Conservation (phyloP, 1,139 yeast genomes). For the Nakaseomyces kungkrabaensis region DNA sequence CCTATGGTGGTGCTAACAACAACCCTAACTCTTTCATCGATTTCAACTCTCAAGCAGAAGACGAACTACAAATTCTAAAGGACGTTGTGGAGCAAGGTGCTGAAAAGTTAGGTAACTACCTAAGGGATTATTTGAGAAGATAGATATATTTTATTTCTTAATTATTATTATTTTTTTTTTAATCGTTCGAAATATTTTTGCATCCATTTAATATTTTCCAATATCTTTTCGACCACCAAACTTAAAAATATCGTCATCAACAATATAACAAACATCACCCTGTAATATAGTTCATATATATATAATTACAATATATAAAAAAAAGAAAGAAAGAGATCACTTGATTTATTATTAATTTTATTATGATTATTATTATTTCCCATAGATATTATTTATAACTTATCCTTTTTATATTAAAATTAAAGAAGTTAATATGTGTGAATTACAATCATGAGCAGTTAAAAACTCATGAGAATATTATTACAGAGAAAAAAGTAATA, state of each 20-base stretch:
- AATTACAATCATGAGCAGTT: too few species aligned
- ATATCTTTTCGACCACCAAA: too few species aligned
- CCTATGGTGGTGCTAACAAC: slow-evolving; percentile 11
- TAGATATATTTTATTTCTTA: slow-evolving; percentile 6
- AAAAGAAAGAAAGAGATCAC: too few species aligned
- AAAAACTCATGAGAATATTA: background rate
- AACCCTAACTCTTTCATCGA: slow-evolving; percentile 38
- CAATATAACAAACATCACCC: background rate
- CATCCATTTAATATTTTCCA: too few species aligned
- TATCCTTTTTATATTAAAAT: background rate
- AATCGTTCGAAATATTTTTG: too few species aligned
- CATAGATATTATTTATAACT: background rate
- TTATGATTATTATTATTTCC: too few species aligned
- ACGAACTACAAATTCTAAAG: slow-evolving; percentile 77
- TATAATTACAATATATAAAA: background rate
- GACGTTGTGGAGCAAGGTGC: slow-evolving; percentile 96
- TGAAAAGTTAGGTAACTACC: slow-evolving; percentile 67
- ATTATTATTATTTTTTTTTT: too few species aligned
- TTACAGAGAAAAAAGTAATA: background rate
- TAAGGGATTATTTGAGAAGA: slow-evolving; percentile 68
- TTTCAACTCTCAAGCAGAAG: slow-evolving; percentile 50
- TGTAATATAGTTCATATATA: background rate
- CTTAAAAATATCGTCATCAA: too few species aligned
- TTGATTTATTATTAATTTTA: too few species aligned
- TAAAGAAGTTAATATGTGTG: background rate